Percentiles rank a stretch among this genome's conserved stretches.
Conservation (phyloP, 306 rosid species). For the Castanospermum australe region DNA sequence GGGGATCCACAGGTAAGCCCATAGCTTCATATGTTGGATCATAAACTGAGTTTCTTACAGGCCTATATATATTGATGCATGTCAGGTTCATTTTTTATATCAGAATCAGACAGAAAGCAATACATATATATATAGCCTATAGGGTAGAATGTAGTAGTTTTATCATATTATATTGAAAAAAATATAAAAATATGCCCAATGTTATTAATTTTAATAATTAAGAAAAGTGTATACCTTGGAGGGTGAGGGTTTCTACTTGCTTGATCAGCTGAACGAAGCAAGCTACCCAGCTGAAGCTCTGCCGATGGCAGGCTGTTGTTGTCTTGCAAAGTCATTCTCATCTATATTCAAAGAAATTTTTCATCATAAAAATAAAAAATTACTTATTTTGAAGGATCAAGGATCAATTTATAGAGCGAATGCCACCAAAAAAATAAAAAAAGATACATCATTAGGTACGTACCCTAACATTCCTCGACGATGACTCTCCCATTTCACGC, state of each 20-base stretch:
- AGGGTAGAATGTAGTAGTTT: not conserved
- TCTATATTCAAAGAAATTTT: constrained; percentile 15
- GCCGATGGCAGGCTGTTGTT: constrained; percentile 3
- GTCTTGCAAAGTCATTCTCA: constrained; percentile 6
- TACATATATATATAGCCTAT: not conserved
- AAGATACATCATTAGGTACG: not conserved
- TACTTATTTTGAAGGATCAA: not conserved
- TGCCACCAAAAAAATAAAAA: not conserved
- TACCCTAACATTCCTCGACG: not conserved
- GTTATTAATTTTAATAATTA: not conserved
- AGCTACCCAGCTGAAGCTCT: constrained; percentile 4
- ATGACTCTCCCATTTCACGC: not conserved
- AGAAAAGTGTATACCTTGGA: not conserved
- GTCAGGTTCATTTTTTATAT: not conserved
- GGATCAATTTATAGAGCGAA: not conserved
- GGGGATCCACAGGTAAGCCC: constrained; percentile 57
- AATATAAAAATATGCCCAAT: not conserved
- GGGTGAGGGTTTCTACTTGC: not conserved
- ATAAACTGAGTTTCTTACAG: constrained; percentile 20
- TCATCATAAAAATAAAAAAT: not conserved
- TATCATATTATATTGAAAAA: not conserved
- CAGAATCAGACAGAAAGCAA: not conserved
- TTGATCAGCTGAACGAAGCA: not conserved
- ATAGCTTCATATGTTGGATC: constrained; percentile 37
- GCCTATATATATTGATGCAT: constrained; percentile 7